These are phyloP conservation scores for Tetradesmus obliquus DNA, from an alignment of 139 green algal species.

Conservation along the genomic window DNA sequence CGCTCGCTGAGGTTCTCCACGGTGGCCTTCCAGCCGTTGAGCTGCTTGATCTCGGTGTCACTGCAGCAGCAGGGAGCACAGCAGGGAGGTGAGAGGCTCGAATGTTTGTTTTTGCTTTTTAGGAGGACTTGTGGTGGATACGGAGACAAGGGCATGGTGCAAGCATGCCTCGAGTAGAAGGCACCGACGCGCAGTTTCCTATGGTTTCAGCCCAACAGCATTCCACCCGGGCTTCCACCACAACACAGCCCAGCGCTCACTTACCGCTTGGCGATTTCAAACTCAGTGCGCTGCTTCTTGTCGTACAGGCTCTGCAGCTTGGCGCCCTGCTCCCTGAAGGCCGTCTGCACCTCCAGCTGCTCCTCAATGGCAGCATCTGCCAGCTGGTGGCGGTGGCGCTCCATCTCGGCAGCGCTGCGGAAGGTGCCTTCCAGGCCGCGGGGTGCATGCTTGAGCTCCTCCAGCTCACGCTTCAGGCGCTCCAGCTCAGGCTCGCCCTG, in stretches of 20 bases:
- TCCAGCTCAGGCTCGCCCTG: slow-evolving; percentile 89
- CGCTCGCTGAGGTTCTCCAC: slow-evolving; percentile 73
- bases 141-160: neutral
- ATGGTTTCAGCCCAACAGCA: neutral
- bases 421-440: slow-evolving; percentile 78
- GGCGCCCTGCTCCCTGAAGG: slow-evolving; percentile 83
- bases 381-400: slow-evolving; percentile 78
- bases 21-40: slow-evolving; percentile 79
- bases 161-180: neutral
- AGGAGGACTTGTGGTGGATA: no score
- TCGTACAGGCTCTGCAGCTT: slow-evolving; percentile 84
- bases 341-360: slow-evolving; percentile 90
- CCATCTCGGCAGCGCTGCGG: slow-evolving; percentile 82
- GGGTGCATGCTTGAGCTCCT: slow-evolving; percentile 83
- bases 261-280: slow-evolving; percentile 77
- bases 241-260: neutral
- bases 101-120: no score
- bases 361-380: slow-evolving; percentile 82
- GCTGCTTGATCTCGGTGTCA: slow-evolving; percentile 88
- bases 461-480: slow-evolving; percentile 84
- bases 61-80: slow-evolving; percentile 46
- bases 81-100: neutral
- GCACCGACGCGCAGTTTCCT: neutral
- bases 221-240: neutral
- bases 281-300: slow-evolving; percentile 77